Percentiles rank a stretch among this genome's conserved stretches.
Conservation (phyloP, 148 eudicot species). For the Drosera capensis region DNA sequence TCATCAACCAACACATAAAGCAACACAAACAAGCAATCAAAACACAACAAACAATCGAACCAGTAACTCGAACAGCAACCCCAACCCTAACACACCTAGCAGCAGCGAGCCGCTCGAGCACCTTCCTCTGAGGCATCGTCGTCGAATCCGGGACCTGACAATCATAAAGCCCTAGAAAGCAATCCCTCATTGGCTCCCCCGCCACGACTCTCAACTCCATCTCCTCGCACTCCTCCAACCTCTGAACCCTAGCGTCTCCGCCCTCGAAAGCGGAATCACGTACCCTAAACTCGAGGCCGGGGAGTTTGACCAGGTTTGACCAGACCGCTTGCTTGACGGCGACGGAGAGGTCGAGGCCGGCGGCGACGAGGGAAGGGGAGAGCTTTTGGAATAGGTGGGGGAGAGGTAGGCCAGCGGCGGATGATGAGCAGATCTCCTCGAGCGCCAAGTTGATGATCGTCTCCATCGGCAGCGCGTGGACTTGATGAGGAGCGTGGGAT, state of each 20-base stretch:
- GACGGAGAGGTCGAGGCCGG: slow-evolving; percentile 33
- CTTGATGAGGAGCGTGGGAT: too few relatives aligned
- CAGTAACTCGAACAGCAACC: slow-evolving; percentile 3
- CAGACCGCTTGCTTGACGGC: slow-evolving; percentile 44
- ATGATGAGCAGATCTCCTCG: slow-evolving; percentile 52
- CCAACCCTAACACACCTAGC: too few relatives aligned
- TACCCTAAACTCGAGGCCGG: slow-evolving; percentile 36
- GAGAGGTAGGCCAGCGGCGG: slow-evolving; percentile 40
- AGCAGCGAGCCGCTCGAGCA: slow-evolving; percentile 61
- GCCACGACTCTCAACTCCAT: slow-evolving; percentile 49
- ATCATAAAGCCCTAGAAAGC: slow-evolving; percentile 63
- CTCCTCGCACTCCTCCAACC: slow-evolving; percentile 43
- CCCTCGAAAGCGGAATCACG: slow-evolving; percentile 11
- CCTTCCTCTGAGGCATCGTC: slow-evolving; percentile 33
- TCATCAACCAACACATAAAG: background rate
- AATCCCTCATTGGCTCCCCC: slow-evolving; percentile 32
- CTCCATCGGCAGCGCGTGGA: slow-evolving; percentile 65
- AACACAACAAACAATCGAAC: slow-evolving; percentile 5
- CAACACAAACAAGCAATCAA: background rate
- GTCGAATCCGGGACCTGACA: slow-evolving; percentile 32
- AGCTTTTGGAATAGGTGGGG: slow-evolving; percentile 44
- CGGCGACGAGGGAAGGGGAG: slow-evolving; percentile 23
- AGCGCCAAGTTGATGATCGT: slow-evolving; percentile 43
- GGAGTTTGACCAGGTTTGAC: slow-evolving; percentile 37
- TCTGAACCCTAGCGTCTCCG: slow-evolving; percentile 8